Conservation (phyloP, 306 rosid species). For the Inga oerstediana region DNA sequence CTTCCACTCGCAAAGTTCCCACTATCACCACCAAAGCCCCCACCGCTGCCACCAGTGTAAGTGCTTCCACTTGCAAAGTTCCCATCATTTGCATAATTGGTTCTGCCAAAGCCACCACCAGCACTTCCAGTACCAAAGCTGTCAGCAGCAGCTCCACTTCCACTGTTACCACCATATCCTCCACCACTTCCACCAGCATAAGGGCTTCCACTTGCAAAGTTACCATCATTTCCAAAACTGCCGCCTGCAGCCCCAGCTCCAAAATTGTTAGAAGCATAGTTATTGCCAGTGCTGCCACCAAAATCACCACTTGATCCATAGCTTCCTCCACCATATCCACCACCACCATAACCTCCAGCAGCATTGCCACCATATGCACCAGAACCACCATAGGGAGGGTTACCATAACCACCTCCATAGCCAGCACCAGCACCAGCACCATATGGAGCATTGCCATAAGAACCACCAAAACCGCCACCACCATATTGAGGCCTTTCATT, state of each 20-base stretch:
- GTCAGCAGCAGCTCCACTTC: conserved; percentile 26
- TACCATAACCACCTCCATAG: conserved; percentile 39
- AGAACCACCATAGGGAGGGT: conserved; percentile 12
- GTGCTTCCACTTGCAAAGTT: conserved; percentile 40
- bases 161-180: conserved; percentile 4
- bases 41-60: conserved; percentile 32
- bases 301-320: conserved; percentile 42
- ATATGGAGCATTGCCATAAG: conserved; percentile 22
- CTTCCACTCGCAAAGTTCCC: conserved; percentile 38
- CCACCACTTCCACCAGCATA: conserved; percentile 39
- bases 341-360: conserved; percentile 44
- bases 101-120: conserved; percentile 25
- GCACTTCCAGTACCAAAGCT: conserved; percentile 36
- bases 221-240: conserved; percentile 35
- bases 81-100: conserved; percentile 38
- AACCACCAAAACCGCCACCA: conserved; percentile 45
- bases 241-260: conserved; percentile 3
- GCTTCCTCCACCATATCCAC: conserved; percentile 44
- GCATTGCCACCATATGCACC: conserved; percentile 48
- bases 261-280: conserved; percentile 23
- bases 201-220: conserved; percentile 28
- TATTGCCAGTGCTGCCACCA: conserved; percentile 38
- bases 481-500: conserved; percentile 66
- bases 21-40: conserved; percentile 35
- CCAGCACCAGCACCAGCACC: conserved; percentile 43